Evolutionary conservation across 176 grass and related monocot genomes (phyloP).

Genomic region (Oryza australiensis): DNA sequence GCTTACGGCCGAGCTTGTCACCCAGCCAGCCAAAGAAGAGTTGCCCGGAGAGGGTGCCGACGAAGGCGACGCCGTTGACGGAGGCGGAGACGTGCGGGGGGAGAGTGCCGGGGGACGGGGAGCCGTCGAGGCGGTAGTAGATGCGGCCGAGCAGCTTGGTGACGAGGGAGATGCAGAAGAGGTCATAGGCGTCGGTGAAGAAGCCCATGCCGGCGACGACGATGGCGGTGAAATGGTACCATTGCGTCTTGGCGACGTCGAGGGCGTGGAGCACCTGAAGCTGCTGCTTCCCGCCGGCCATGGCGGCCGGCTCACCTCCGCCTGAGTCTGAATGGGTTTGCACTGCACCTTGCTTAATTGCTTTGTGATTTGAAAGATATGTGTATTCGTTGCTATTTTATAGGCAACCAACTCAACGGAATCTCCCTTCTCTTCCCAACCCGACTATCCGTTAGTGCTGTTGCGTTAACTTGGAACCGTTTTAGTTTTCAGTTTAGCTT

Average conservation of each 20-base stretch:
- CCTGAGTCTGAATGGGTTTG: no score
- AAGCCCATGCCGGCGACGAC: constrained; percentile 87
- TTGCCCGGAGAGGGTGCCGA: constrained; percentile 65
- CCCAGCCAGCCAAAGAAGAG: constrained; percentile 95
- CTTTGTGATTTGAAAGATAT: not conserved
- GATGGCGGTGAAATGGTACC: constrained; percentile 82
- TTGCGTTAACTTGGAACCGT: not conserved
- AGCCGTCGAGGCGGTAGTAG: constrained; percentile 60
- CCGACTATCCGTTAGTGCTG: no score
- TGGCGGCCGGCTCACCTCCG: not conserved
- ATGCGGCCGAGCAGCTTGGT: constrained; percentile 82
- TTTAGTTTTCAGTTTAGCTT: not conserved
- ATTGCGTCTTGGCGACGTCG: constrained; percentile 68
- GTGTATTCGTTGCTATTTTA: not conserved
- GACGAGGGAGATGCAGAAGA: constrained; percentile 82
- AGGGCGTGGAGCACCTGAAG: constrained; percentile 56
- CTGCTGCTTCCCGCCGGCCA: constrained; percentile 44
- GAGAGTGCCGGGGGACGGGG: constrained; percentile 45
- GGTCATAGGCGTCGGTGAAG: constrained; percentile 89
- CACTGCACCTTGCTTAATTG: not conserved
- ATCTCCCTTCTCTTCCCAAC: not conserved
- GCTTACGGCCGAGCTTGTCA: constrained; percentile 82
- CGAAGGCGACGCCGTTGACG: constrained; percentile 73
- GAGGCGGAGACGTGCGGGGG: constrained; percentile 58
- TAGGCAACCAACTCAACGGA: not conserved